Evolutionary conservation across 1,284 basidiomycete genomes (phyloP), one percentile per base, ranked within the genome.

Genomic region (Entoloma clypeatum): DNA sequence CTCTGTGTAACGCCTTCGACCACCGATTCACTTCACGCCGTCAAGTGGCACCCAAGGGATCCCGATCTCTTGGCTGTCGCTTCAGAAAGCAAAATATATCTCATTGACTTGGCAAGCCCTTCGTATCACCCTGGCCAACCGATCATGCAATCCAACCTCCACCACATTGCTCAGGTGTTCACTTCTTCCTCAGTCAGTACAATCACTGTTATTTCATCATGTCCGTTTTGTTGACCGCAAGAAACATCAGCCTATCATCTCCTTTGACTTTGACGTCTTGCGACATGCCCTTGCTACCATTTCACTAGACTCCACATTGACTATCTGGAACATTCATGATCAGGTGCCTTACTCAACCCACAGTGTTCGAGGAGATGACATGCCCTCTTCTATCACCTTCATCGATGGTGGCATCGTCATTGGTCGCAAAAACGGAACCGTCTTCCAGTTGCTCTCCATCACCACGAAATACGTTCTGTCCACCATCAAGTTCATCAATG

Each of bases 31-130:
- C 69, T 90, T 21, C 81, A 81, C 48, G 77, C 81, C 7, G 86
- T 90, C 47, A 88, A 87, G 55, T 90, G 87, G 87, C 82, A 90
- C 54, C 81, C 86, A 11, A 81, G 78, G 57, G 77, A 86, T 43
- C 71, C 74, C 2, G 81, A 87, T 53, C 77, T 77, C n/a, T 68
- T 90, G 30, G 86, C 85, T 4, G 79, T 90, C 21, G 84, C 85
- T 22, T 86, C 85, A 0, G 79, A 82, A 47, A 76, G 72, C 39
- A 79, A 76, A 50, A 72, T 90, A 49, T 86, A 79, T 61, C 61
- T 88, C 23, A 71, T 90, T 57, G 83, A 90, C 60, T 65, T 89
- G 41, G 64, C 68, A 2, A 79, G 77, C 7, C 72, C 74, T 48
- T 68, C 68, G 21, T 75, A 79, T 48, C 69, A 74, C 36, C 46